Evolutionary conservation across 169 alveolate species (phyloP).

Genomic region (Cryptosporidium canis): DNA sequence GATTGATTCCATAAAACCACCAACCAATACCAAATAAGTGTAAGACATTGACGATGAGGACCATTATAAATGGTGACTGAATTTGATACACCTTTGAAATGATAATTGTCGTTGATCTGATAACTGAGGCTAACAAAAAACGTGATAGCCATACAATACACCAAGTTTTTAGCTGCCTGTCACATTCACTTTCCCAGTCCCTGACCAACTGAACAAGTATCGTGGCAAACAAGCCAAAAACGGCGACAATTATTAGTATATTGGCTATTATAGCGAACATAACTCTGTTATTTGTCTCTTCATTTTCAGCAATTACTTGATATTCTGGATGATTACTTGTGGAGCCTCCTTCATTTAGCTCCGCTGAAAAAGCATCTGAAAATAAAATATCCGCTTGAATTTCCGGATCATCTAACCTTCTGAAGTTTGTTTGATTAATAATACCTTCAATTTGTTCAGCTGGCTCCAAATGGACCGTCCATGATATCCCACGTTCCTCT

Average conservation of each 20-base stretch:
- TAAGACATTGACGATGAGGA: conserved; percentile 1
- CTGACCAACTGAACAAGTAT: neutral
- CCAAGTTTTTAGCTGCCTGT: conserved; percentile 43
- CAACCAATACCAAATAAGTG: conserved; percentile 50
- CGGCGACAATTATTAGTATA: neutral
- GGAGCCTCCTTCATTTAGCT: neutral
- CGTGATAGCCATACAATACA: conserved; percentile 66
- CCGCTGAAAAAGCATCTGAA: neutral
- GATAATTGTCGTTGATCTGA: conserved; percentile 12
- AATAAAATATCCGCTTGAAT: neutral
- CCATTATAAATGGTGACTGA: conserved; percentile 9
- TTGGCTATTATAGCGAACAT: conserved; percentile 26
- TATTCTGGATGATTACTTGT: neutral
- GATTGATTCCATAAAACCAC: conserved; percentile 71
- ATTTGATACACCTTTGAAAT: conserved; percentile 21
- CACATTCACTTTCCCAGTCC: conserved; percentile 49
- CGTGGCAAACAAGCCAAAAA: conserved; percentile 25
- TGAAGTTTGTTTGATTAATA: conserved; percentile 12
- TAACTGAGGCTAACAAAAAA: conserved; percentile 42
- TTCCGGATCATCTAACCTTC: conserved; percentile 19
- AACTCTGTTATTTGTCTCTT: neutral
- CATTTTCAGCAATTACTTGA: conserved; percentile 21
- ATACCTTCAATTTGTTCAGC: conserved; percentile 6
- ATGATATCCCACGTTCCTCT: conserved; percentile 55
- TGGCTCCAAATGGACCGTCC: conserved; percentile 49